Percentiles rank a stretch among this genome's conserved stretches.
phyloP scores from a whole-genome alignment of 1,139 yeast species.

The Yamadazyma pseudoaaseri region DNA sequence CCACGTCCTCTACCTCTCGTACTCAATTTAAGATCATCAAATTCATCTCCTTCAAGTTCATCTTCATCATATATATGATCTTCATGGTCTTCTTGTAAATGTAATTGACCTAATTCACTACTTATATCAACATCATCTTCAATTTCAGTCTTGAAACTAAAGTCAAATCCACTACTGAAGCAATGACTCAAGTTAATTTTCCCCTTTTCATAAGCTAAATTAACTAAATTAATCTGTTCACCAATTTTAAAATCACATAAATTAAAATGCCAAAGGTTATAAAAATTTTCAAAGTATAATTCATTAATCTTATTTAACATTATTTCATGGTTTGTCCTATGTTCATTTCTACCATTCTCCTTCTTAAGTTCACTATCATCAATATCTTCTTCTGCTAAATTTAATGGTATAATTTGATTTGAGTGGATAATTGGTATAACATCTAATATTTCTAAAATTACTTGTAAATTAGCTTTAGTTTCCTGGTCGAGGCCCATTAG shows the following conservation, averaged over 20 bases:
- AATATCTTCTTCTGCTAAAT: constrained; percentile 21
- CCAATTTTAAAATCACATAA: constrained; percentile 50
- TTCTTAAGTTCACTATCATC: constrained; percentile 18
- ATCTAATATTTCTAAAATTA: constrained; percentile 60
- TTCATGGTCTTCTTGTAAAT: constrained; percentile 9
- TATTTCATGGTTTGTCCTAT: constrained; percentile 10
- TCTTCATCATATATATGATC: constrained; percentile 15
- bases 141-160: constrained; percentile 21
- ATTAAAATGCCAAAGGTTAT: constrained; percentile 77
- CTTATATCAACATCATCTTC: constrained; percentile 9
- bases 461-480: constrained; percentile 31
- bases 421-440: constrained; percentile 61
- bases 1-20: constrained; percentile 15
- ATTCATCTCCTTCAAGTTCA: constrained; percentile 13
- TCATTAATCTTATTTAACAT: constrained; percentile 46
- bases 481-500: constrained; percentile 34
- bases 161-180: constrained; percentile 35
- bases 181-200: constrained; percentile 24
- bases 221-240: constrained; percentile 25
- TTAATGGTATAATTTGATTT: constrained; percentile 44
- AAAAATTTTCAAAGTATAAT: constrained; percentile 59
- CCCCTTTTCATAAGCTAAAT: constrained; percentile 26
- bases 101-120: neutral
- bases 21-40: constrained; percentile 7
- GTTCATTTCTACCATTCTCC: constrained; percentile 3